Conservation (phyloP, 352 stramenopile species). For the Globisporangium solare region DNA sequence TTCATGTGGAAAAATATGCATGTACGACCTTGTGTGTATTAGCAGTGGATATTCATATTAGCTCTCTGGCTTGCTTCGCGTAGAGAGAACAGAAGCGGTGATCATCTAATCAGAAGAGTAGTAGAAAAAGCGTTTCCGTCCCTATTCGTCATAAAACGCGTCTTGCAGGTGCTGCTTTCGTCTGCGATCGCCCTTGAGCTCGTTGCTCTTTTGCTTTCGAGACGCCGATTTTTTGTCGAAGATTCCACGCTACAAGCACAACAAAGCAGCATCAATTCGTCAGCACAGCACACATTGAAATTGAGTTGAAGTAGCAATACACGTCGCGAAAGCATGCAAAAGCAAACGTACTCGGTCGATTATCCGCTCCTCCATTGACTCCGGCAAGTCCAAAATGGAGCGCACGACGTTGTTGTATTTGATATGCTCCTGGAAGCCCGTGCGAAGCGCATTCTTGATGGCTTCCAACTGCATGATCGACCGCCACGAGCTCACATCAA, state of each 20-base stretch:
- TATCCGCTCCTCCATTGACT: conserved; percentile 67
- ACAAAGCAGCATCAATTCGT: background rate
- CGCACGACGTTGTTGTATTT: conserved; percentile 88
- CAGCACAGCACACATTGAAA: background rate
- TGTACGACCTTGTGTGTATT: too few species aligned
- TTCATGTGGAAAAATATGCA: too few species aligned
- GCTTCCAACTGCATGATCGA: conserved; percentile 81
- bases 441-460: conserved; percentile 70
- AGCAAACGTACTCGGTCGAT: conserved; percentile 57
- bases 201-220: conserved; percentile 76
- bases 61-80: too few species aligned
- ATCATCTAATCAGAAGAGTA: background rate
- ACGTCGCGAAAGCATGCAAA: background rate
- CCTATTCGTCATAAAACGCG: conserved; percentile 62
- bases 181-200: conserved; percentile 70
- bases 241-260: conserved; percentile 46
- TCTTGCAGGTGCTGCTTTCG: conserved; percentile 79
- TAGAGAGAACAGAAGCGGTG: background rate
- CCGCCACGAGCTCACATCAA: conserved; percentile 74
- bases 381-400: conserved; percentile 65
- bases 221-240: conserved; percentile 80
- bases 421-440: conserved; percentile 78
- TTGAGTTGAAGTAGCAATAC: background rate
- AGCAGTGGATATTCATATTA: too few species aligned
- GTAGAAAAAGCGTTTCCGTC: background rate